Percentiles rank a stretch among this genome's conserved stretches.
Evolutionary conservation across 225 moss, liverwort and hornwort genomes (phyloP).

Genomic region (Marchantia paleacea): DNA sequence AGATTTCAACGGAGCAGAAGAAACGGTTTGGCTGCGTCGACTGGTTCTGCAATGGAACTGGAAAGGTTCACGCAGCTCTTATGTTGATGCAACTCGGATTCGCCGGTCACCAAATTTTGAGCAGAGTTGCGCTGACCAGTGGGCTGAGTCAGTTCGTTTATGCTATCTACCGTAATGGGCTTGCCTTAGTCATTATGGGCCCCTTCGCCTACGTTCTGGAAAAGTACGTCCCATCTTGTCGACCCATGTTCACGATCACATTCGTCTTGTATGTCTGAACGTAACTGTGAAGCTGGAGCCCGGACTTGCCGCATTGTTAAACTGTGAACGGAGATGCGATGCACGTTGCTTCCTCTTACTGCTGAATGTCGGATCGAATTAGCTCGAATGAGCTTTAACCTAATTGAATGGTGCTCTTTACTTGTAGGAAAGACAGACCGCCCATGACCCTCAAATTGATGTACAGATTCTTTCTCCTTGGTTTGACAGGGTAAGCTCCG

Average conservation of each 20-base stretch:
- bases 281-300: neutral
- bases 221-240: conserved; percentile 35
- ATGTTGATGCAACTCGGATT: conserved; percentile 43
- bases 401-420: no score
- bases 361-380: no score
- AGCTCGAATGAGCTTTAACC: no score
- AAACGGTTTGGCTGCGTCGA: conserved; percentile 9
- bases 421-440: conserved; percentile 44
- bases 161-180: conserved; percentile 40
- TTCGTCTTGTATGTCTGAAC: no score
- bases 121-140: conserved; percentile 41
- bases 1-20: neutral
- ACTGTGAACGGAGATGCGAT: neutral
- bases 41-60: conserved; percentile 17
- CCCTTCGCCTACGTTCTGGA: conserved; percentile 43
- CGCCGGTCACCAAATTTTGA: conserved; percentile 45
- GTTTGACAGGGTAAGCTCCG: conserved; percentile 36
- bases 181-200: conserved; percentile 39
- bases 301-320: neutral
- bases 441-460: conserved; percentile 28
- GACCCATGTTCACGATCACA: neutral
- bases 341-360: neutral
- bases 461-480: conserved; percentile 40
- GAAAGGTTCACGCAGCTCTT: conserved; percentile 31
- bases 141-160: conserved; percentile 53